Conservation (phyloP, 2,329 filamentous ascomycete species). For the Fusarium sp. region DNA sequence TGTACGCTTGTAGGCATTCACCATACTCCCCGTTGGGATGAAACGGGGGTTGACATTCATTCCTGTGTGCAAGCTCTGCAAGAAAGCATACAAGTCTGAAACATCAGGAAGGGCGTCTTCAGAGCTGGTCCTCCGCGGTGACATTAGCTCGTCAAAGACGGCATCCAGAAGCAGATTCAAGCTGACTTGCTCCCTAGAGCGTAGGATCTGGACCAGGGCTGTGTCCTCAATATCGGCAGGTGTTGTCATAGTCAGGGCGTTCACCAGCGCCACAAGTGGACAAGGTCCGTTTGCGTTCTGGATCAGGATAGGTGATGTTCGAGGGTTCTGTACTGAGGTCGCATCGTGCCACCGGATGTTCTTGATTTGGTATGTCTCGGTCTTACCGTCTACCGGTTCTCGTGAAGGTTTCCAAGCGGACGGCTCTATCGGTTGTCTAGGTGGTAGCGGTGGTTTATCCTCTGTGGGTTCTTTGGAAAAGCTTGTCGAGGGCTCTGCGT, state of each 20-base stretch:
- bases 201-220: slow-evolving; percentile 80
- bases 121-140: slow-evolving; percentile 72
- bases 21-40: slow-evolving; percentile 67
- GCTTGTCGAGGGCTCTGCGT: slow-evolving; percentile 52
- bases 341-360: slow-evolving; percentile 87
- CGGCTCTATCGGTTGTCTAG: slow-evolving; percentile 46
- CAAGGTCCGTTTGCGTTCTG: slow-evolving; percentile 97
- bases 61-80: slow-evolving; percentile 90
- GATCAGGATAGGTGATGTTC: slow-evolving; percentile 87
- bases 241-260: slow-evolving; percentile 88
- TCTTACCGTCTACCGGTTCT: slow-evolving; percentile 58
- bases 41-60: slow-evolving; percentile 99
- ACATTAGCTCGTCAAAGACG: slow-evolving; percentile 93
- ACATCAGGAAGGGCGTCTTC: slow-evolving; percentile 83
- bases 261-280: slow-evolving; percentile 91
- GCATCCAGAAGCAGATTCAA: slow-evolving; percentile 87
- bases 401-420: slow-evolving; percentile 55
- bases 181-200: slow-evolving; percentile 87
- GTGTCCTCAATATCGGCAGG: slow-evolving; percentile 72
- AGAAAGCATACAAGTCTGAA: slow-evolving; percentile 85
- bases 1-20: slow-evolving; percentile 62
- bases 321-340: slow-evolving; percentile 68
- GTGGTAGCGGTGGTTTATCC: slow-evolving; percentile 53
- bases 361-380: slow-evolving; percentile 92
- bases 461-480: slow-evolving; percentile 17